phyloP scores from a whole-genome alignment of 495 filamentous ascomycete genomes.

The Annulohypoxylon stygium region DNA sequence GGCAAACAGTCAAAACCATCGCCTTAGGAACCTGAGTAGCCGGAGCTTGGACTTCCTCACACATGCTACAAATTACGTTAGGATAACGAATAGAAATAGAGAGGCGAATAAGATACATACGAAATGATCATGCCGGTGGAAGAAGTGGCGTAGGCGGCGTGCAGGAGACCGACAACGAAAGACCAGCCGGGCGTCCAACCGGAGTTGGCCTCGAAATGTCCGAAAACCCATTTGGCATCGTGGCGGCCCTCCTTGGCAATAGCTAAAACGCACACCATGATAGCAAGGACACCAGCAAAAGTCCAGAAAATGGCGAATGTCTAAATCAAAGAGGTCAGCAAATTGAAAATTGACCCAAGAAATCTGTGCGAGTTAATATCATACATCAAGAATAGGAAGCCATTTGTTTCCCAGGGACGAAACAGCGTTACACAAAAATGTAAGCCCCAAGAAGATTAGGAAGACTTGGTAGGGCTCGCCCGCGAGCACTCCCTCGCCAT shows the following conservation, averaged over 20 bases:
- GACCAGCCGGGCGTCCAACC: conserved; percentile 65
- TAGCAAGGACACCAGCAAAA: conserved; percentile 61
- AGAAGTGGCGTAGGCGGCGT: conserved; percentile 65
- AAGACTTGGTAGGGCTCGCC: conserved; percentile 70
- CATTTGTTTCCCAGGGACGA: conserved; percentile 69
- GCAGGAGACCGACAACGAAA: conserved; percentile 62
- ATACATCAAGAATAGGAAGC: conserved; percentile 68
- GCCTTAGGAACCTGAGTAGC: conserved; percentile 65
- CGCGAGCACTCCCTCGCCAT: conserved; percentile 54
- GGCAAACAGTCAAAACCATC: conserved; percentile 63
- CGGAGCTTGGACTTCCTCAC: conserved; percentile 62
- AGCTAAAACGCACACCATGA: conserved; percentile 58
- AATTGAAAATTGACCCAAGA: not conserved
- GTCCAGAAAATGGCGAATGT: conserved; percentile 67
- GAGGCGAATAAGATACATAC: conserved; percentile 41
- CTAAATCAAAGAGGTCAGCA: conserved; percentile 41
- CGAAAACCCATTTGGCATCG: conserved; percentile 57
- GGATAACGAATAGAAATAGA: conserved; percentile 10
- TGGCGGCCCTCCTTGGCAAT: conserved; percentile 61
- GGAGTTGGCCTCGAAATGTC: conserved; percentile 60
- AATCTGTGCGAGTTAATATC: conserved; percentile 23
- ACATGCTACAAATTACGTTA: conserved; percentile 54
- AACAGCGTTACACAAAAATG: conserved; percentile 66
- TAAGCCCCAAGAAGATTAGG: conserved; percentile 70
- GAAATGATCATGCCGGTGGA: conserved; percentile 68